Conservation (phyloP, 495 filamentous ascomycete genomes). For the Hypoxylon cercidicola region DNA sequence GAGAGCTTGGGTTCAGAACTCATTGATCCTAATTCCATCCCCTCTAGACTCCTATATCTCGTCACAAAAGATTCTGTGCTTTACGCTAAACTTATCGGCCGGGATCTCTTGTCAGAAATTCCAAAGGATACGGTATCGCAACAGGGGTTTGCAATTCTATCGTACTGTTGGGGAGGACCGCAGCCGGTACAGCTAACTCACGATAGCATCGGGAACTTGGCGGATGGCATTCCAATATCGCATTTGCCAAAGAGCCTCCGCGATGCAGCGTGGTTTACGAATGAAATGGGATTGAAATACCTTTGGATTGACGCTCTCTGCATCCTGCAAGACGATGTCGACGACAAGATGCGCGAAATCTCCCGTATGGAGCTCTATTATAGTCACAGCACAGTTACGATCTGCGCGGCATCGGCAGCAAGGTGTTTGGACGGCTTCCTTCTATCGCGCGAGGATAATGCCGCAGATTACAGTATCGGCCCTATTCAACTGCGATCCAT, state of each 20-base stretch:
- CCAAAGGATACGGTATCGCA: slow-evolving; percentile 15
- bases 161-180: slow-evolving; percentile 37
- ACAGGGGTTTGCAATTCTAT: slow-evolving; percentile 29
- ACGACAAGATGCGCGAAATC: slow-evolving; percentile 41
- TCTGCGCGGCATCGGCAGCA: slow-evolving; percentile 36
- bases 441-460: slow-evolving; percentile 15
- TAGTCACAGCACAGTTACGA: slow-evolving; percentile 30
- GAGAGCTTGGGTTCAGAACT: slow-evolving; percentile 3
- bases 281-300: slow-evolving; percentile 36
- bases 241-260: slow-evolving; percentile 26
- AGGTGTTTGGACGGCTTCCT: slow-evolving; percentile 31
- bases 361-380: slow-evolving; percentile 41
- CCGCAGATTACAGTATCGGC: slow-evolving; percentile 14
- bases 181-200: slow-evolving; percentile 29
- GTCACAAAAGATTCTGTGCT: background rate
- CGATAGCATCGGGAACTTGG: slow-evolving; percentile 1
- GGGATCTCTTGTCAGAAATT: slow-evolving; percentile 1
- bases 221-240: slow-evolving; percentile 12
- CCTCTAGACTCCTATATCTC: slow-evolving; percentile 9
- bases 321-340: slow-evolving; percentile 43
- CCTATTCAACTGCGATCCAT: slow-evolving; percentile 22
- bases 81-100: slow-evolving; percentile 19
- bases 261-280: slow-evolving; percentile 32
- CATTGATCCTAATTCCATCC: slow-evolving; percentile 14
- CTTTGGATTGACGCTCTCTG: slow-evolving; percentile 48